These are phyloP conservation scores for Pugionium cornutum DNA, from an alignment of 345 rosid species.

Conservation along the genomic window DNA sequence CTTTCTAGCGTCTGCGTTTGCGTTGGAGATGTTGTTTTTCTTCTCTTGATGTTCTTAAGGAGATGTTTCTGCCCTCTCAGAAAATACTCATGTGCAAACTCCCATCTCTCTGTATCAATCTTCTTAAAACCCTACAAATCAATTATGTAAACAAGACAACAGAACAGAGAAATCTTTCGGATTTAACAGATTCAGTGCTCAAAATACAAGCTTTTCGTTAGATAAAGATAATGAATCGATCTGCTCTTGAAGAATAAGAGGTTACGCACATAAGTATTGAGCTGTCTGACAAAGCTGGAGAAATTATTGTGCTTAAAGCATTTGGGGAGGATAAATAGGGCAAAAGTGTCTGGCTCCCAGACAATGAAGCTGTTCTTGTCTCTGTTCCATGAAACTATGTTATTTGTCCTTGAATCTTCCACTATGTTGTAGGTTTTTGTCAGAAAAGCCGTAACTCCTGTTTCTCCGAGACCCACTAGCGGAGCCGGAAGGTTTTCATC, in stretches of 20 bases:
- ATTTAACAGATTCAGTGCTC: not conserved
- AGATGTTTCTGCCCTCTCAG: conserved; percentile 64
- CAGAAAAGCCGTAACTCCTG: conserved; percentile 61
- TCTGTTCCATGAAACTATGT: conserved; percentile 66
- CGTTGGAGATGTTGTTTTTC: conserved; percentile 38
- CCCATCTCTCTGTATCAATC: conserved; percentile 92
- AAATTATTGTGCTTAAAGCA: conserved; percentile 69
- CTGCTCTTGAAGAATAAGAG: not conserved
- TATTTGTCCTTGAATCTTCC: conserved; percentile 56
- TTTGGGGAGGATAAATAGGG: conserved; percentile 49
- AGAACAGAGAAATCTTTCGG: no score
- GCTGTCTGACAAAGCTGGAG: conserved; percentile 35
- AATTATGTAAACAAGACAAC: no score
- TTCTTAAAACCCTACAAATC: conserved; percentile 80
- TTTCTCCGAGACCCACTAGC: conserved; percentile 49
- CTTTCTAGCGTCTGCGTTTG: conserved; percentile 39
- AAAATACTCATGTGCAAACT: conserved; percentile 68
- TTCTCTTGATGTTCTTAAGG: conserved; percentile 58
- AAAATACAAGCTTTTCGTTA: not conserved
- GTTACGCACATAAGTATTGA: conserved; percentile 64
- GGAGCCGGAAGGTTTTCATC: conserved; percentile 43
- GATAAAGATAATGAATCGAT: not conserved
- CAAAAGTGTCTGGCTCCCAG: conserved; percentile 63
- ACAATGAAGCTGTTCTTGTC: conserved; percentile 64
- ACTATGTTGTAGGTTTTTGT: conserved; percentile 64